Evolutionary conservation across 2,329 filamentous ascomycete genomes (phyloP).

Genomic region (Drechmeria coniospora): DNA sequence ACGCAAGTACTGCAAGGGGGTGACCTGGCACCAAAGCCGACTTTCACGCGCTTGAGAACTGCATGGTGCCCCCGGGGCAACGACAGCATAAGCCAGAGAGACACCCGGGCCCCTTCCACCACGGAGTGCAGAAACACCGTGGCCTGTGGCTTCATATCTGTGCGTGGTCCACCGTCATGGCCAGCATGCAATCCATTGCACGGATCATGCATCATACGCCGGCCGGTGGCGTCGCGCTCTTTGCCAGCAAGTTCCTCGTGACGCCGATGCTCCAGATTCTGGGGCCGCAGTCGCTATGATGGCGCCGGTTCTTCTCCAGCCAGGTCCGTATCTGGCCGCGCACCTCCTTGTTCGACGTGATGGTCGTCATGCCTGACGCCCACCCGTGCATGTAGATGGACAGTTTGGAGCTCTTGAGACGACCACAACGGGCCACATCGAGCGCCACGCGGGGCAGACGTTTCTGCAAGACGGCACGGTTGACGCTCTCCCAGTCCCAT

Average conservation of each 20-base stretch:
- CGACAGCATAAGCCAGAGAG: no score
- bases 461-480: conserved; percentile 9
- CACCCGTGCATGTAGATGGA: conserved; percentile 25
- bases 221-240: conserved; percentile 14
- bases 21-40: no score
- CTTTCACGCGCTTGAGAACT: no score
- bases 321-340: conserved; percentile 18
- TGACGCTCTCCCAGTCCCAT: conserved; percentile 14
- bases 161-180: neutral
- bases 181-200: neutral
- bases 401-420: conserved; percentile 21
- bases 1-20: no score
- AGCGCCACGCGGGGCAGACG: conserved; percentile 18
- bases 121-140: no score
- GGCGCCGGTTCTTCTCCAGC: conserved; percentile 15
- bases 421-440: conserved; percentile 15
- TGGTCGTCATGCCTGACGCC: conserved; percentile 16
- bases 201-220: neutral
- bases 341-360: conserved; percentile 26
- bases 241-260: conserved; percentile 20
- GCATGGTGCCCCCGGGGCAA: no score
- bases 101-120: no score
- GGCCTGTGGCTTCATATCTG: no score
- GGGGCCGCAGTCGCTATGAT: conserved; percentile 16
- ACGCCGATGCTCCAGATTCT: conserved; percentile 18